Evolutionary conservation across 257 asterid species (phyloP).

Genomic region (Coffea eugenioides): DNA sequence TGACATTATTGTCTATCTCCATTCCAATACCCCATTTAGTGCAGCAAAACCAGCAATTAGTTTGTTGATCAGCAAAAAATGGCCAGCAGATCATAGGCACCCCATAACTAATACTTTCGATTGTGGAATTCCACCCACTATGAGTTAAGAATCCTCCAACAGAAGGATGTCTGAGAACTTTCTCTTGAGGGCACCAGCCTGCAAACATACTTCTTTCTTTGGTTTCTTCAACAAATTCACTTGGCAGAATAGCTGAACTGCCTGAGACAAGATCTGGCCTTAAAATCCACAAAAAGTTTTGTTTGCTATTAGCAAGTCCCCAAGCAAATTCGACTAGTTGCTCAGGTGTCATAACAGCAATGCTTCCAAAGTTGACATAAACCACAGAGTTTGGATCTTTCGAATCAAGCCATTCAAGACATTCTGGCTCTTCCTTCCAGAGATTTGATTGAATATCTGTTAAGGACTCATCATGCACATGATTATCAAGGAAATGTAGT

Average conservation of each 20-base stretch:
- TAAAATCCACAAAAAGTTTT: slow-evolving; percentile 46
- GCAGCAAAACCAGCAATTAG: too few relatives aligned
- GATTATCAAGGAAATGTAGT: slow-evolving; percentile 6
- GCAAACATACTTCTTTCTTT: slow-evolving; percentile 37
- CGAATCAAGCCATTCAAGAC: slow-evolving; percentile 54
- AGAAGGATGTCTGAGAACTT: slow-evolving; percentile 43
- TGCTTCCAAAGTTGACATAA: slow-evolving; percentile 50
- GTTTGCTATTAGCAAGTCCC: slow-evolving; percentile 52
- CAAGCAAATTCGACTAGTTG: slow-evolving; percentile 56
- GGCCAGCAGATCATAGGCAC: too few relatives aligned
- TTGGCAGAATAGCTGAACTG: slow-evolving; percentile 21
- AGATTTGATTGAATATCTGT: slow-evolving; percentile 36
- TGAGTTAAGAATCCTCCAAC: slow-evolving; percentile 64
- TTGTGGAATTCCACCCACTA: slow-evolving; percentile 50
- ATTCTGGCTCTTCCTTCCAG: slow-evolving; percentile 47
- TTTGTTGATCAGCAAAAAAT: too few relatives aligned
- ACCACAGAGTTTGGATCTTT: slow-evolving; percentile 38
- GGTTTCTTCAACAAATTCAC: slow-evolving; percentile 32
- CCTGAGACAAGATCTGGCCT: slow-evolving; percentile 56
- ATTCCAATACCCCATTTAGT: too few relatives aligned
- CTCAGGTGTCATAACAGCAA: slow-evolving; percentile 34
- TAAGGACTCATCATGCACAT: slow-evolving; percentile 16
- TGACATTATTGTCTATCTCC: too few relatives aligned
- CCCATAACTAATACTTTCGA: too few relatives aligned
- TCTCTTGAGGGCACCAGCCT: slow-evolving; percentile 58